Evolutionary conservation across 805 yeast species (phyloP).

Genomic region (Phaffomyces opuntiae): DNA sequence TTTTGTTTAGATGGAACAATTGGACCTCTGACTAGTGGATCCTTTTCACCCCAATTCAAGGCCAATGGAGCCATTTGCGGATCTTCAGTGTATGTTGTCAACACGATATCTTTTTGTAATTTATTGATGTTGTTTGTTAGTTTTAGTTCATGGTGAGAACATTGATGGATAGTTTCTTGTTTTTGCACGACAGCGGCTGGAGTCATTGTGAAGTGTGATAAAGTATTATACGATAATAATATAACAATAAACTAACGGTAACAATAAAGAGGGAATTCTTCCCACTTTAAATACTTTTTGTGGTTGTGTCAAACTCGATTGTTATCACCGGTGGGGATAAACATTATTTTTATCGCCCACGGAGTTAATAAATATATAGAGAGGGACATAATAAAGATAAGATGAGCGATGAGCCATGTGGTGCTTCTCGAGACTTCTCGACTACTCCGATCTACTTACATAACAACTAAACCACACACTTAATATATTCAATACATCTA

Average conservation of each 20-base stretch:
- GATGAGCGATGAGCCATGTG: too few species aligned
- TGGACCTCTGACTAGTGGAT: conserved; percentile 47
- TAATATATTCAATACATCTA: too few species aligned
- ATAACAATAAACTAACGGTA: background rate
- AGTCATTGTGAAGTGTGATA: conserved; percentile 14
- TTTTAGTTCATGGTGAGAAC: conserved; percentile 12
- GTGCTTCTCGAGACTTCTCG: too few species aligned
- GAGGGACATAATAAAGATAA: too few species aligned
- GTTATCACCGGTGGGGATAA: too few species aligned
- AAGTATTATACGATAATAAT: background rate
- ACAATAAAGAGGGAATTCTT: background rate
- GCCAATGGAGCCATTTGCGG: conserved; percentile 41
- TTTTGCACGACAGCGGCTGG: conserved; percentile 21
- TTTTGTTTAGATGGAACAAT: conserved; percentile 45
- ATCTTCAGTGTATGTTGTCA: conserved; percentile 51
- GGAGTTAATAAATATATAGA: too few species aligned
- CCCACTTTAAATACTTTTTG: too few species aligned
- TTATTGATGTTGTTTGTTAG: conserved; percentile 13
- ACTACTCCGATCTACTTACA: too few species aligned
- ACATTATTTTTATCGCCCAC: too few species aligned
- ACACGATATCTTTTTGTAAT: conserved; percentile 26
- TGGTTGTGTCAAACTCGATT: background rate
- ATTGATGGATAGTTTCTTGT: conserved; percentile 3
- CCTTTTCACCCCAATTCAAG: conserved; percentile 46
- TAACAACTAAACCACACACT: too few species aligned